Percentiles rank a stretch among this genome's conserved stretches.
Evolutionary conservation across 495 filamentous ascomycete species (phyloP).

Genomic region (Pseudotulostoma volvatum): DNA sequence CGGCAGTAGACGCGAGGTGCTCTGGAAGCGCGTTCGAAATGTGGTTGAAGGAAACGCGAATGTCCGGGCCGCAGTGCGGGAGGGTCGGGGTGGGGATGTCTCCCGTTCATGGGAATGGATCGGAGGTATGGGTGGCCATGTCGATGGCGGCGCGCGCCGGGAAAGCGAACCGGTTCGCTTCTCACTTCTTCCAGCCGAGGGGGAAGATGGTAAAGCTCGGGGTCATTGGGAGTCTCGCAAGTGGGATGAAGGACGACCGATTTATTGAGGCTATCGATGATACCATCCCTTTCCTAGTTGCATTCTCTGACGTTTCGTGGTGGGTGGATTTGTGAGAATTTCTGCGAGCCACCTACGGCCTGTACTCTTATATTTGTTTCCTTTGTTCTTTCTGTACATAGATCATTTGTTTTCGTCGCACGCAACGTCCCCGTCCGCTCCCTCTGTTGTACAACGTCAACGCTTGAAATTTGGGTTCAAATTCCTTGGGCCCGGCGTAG

Average conservation of each 20-base stretch:
- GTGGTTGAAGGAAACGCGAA: conserved; percentile 91
- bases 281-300: conserved; percentile 1
- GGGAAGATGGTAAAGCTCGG: conserved; percentile 9
- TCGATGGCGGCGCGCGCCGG: conserved; percentile 24
- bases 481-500: too few species aligned
- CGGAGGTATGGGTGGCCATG: conserved; percentile 35
- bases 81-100: conserved; percentile 71
- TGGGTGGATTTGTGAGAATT: too few species aligned
- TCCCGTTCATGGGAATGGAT: conserved; percentile 94
- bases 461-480: too few species aligned
- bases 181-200: conserved; percentile 12
- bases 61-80: conserved; percentile 67
- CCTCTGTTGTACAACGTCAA: too few species aligned
- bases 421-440: too few species aligned
- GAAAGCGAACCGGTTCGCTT: conserved; percentile 26
- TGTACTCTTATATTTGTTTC: too few species aligned
- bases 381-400: too few species aligned
- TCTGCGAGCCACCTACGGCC: too few species aligned
- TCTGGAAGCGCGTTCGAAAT: conserved; percentile 67
- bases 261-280: conserved; percentile 32
- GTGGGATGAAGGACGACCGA: conserved; percentile 48
- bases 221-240: conserved; percentile 24
- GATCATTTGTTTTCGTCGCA: too few species aligned
- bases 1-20: conserved; percentile 48
- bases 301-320: too few species aligned